Conservation (phyloP, 257 asterid species). For the Oldenlandia corymbosa region DNA sequence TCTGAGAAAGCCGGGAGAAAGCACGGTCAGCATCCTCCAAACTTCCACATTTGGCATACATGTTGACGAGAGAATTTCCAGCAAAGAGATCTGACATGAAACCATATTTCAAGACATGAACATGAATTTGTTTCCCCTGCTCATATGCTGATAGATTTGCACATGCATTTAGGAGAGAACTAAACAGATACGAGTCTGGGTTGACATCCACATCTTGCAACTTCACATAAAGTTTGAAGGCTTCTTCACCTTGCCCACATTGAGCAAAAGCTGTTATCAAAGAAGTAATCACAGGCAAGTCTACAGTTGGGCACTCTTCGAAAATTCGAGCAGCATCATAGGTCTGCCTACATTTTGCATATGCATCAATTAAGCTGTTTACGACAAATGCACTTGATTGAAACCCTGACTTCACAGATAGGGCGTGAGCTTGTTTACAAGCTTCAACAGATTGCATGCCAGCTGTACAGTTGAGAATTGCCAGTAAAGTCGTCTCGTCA, state of each 20-base stretch:
- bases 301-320: constrained; percentile 50
- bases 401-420: constrained; percentile 56
- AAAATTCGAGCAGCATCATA: constrained; percentile 53
- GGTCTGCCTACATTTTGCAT: constrained; percentile 48
- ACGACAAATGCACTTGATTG: constrained; percentile 44
- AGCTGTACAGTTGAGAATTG: constrained; percentile 54
- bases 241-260: constrained; percentile 66
- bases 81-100: constrained; percentile 56
- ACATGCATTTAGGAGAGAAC: constrained; percentile 69
- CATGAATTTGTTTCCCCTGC: constrained; percentile 78
- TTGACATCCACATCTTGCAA: constrained; percentile 36
- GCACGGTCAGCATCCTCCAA: constrained; percentile 56
- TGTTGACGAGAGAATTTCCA: constrained; percentile 75
- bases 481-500: constrained; percentile 56
- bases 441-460: constrained; percentile 26
- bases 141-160: constrained; percentile 75
- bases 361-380: constrained; percentile 59
- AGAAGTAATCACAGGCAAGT: constrained; percentile 70
- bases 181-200: constrained; percentile 73
- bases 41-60: constrained; percentile 85
- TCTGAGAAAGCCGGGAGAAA: constrained; percentile 49
- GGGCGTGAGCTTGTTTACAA: constrained; percentile 56
- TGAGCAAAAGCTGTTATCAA: constrained; percentile 59
- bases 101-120: constrained; percentile 55
- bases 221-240: constrained; percentile 54